Evolutionary conservation across 768 basidiomycete genomes (phyloP).

Genomic region (Mycena polygramma): DNA sequence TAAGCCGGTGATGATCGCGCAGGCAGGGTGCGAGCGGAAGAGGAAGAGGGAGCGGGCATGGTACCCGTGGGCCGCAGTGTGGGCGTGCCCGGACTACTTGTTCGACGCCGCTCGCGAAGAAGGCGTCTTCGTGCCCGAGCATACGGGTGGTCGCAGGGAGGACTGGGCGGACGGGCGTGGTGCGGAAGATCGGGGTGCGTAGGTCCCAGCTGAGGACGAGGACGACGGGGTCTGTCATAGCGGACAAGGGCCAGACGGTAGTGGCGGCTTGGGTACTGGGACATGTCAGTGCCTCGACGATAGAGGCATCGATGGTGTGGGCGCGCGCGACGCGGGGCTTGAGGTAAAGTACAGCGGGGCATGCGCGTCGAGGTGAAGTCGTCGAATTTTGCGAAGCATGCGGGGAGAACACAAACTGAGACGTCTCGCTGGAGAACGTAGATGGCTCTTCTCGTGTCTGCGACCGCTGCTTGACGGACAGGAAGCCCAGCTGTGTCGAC

Average conservation of each 20-base stretch:
- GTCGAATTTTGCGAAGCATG: constrained; percentile 28
- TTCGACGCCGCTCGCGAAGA: too few species aligned
- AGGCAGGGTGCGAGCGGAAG: too few species aligned
- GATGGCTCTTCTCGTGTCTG: not conserved
- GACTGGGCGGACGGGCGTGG: constrained; percentile 29
- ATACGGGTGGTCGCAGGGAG: too few species aligned
- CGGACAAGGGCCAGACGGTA: constrained; percentile 11
- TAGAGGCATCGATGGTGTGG: constrained; percentile 33
- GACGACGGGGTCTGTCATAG: constrained; percentile 50
- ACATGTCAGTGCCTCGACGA: constrained; percentile 37
- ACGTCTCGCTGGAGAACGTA: constrained; percentile 27
- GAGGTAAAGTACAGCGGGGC: constrained; percentile 30
- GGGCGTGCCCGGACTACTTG: too few species aligned
- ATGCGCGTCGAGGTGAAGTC: constrained; percentile 22
- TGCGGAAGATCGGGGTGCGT: constrained; percentile 58
- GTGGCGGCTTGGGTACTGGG: constrained; percentile 21
- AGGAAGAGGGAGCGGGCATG: too few species aligned
- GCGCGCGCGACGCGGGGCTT: constrained; percentile 2
- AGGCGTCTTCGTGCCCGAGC: too few species aligned
- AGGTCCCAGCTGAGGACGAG: constrained; percentile 68
- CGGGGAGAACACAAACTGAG: constrained; percentile 22
- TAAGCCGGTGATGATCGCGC: too few species aligned
- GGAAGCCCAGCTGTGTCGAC: constrained; percentile 53
- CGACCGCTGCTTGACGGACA: constrained; percentile 40
- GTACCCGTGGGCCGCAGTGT: too few species aligned